Evolutionary conservation across 345 rosid genomes (phyloP), one percentile per base, ranked within the genome.

Genomic region (Lenwebbia sp.): DNA sequence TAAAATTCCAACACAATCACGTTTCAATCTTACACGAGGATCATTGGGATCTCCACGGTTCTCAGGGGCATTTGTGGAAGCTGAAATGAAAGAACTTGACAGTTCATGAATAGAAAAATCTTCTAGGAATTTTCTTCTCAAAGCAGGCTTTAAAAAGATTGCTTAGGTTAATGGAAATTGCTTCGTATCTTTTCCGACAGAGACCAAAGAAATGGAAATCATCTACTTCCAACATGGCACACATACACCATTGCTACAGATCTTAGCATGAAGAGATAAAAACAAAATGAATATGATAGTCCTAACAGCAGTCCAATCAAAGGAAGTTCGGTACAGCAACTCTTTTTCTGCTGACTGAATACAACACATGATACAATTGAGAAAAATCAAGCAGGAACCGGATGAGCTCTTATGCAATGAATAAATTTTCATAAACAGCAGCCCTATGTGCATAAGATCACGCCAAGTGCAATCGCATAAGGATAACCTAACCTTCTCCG

Each of bases 1-100:
- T 96, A 95, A 93, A 83, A 95, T 92, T 87, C 98, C 99, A 82
- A 97, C 97, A 89, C 98, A 96, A 85, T 97, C 96, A 0, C 98
- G 98, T 87, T 93, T 94, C 75, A 95, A 90, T 92, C 99, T 93
- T 86, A 96, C 92, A 57, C 83, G 85, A 84, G 95, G 98, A 87
- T 97, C 99, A 88, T 92, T 90, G 82, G 94, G 94, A 93, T 98
- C 99, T 87, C 95, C 95, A 78, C 76, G 89, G 84, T 91, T 92
- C 88, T 91, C 86, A 25, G 85, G 84, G 89, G 87, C 58, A 87
- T 88, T 87, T 88, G 88, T 88, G 33, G 55, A 85, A 52, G 84
- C 81, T 28, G 90, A 84, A 91, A 87, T 94, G 89, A 87, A 54
- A 49, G 37, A 37, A 9, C 26, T 19, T 33, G 47, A 37, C 4